Percentiles rank a stretch among this genome's conserved stretches.
Evolutionary conservation across 176 grass and related monocot genomes (phyloP).

Genomic region (Lolium perenne): DNA sequence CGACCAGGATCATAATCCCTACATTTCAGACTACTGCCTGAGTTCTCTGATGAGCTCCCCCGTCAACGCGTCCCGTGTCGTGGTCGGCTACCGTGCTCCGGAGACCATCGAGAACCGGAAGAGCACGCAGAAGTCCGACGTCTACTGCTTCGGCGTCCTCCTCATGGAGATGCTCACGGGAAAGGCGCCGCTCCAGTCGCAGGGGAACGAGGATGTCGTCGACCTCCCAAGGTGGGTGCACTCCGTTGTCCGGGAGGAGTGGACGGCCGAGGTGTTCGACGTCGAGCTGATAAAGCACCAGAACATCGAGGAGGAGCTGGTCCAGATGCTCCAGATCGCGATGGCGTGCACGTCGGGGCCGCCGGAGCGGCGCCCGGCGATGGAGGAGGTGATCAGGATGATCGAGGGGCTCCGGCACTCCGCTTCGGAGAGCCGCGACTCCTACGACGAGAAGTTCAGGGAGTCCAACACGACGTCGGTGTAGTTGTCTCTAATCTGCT

Average conservation of each 20-base stretch:
- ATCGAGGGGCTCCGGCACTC: slow-evolving; percentile 74
- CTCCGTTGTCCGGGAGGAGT: slow-evolving; percentile 94
- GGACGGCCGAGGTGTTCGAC: slow-evolving; percentile 97
- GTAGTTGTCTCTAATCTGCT: not conserved
- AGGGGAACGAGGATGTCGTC: slow-evolving; percentile 78
- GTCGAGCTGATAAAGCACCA: slow-evolving; percentile 64
- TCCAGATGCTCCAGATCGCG: slow-evolving; percentile 91
- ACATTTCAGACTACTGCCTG: slow-evolving; percentile 81
- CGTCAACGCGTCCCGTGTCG: slow-evolving; percentile 57
- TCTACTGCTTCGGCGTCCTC: slow-evolving; percentile 92
- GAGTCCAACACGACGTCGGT: slow-evolving; percentile 51
- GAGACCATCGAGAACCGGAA: slow-evolving; percentile 81
- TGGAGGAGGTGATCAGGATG: slow-evolving; percentile 90
- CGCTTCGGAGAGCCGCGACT: slow-evolving; percentile 63
- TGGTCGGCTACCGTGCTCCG: slow-evolving; percentile 83
- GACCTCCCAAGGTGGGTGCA: slow-evolving; percentile 93
- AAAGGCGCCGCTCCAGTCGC: slow-evolving; percentile 76
- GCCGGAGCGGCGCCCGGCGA: slow-evolving; percentile 69
- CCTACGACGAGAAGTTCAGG: slow-evolving; percentile 59
- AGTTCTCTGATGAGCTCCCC: slow-evolving; percentile 61
- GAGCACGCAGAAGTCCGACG: slow-evolving; percentile 80
- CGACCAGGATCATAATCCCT: slow-evolving; percentile 61
- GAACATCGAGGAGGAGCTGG: slow-evolving; percentile 88
- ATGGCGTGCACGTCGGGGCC: slow-evolving; percentile 68
- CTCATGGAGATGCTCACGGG: slow-evolving; percentile 94